A percentile compares a stretch with the other conserved stretches of the same genome.
Evolutionary conservation across 2,329 filamentous ascomycete genomes (phyloP).

Genomic region (Botryotinia convoluta): DNA sequence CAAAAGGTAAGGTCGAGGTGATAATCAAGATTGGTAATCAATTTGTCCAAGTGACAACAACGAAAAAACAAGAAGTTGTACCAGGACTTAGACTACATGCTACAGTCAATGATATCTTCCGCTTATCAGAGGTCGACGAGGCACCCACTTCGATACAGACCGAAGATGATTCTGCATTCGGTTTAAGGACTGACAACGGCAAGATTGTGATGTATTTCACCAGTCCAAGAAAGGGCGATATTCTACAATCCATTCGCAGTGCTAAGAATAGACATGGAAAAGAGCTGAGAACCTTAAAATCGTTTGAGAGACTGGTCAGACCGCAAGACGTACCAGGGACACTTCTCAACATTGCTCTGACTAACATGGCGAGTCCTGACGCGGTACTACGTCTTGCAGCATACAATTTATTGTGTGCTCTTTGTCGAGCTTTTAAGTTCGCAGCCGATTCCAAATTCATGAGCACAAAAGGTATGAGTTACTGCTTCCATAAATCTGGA

Average conservation of each 20-base stretch:
- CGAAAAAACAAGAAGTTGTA: conserved; percentile 66
- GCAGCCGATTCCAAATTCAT: conserved; percentile 59
- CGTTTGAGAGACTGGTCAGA: conserved; percentile 62
- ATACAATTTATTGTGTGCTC: conserved; percentile 64
- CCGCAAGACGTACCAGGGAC: conserved; percentile 71
- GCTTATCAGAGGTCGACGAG: conserved; percentile 65
- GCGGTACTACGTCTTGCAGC: conserved; percentile 59
- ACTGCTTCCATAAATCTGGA: neutral
- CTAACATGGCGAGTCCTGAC: conserved; percentile 63
- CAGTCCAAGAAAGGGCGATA: conserved; percentile 60
- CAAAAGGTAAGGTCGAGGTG: conserved; percentile 68
- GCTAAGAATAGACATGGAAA: conserved; percentile 65
- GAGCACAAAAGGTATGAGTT: conserved; percentile 55
- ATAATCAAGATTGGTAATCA: conserved; percentile 66
- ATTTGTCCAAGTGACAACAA: conserved; percentile 67
- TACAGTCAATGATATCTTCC: conserved; percentile 68
- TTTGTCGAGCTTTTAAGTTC: conserved; percentile 68
- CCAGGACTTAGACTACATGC: conserved; percentile 60
- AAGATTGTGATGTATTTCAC: conserved; percentile 72
- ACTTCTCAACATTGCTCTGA: conserved; percentile 64
- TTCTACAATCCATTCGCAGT: conserved; percentile 60
- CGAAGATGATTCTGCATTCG: conserved; percentile 66
- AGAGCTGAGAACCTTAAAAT: conserved; percentile 58
- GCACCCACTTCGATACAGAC: conserved; percentile 61
- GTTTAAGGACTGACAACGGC: conserved; percentile 64